phyloP scores from a whole-genome alignment of 1,284 basidiomycete species.

The Grifola frondosa region DNA sequence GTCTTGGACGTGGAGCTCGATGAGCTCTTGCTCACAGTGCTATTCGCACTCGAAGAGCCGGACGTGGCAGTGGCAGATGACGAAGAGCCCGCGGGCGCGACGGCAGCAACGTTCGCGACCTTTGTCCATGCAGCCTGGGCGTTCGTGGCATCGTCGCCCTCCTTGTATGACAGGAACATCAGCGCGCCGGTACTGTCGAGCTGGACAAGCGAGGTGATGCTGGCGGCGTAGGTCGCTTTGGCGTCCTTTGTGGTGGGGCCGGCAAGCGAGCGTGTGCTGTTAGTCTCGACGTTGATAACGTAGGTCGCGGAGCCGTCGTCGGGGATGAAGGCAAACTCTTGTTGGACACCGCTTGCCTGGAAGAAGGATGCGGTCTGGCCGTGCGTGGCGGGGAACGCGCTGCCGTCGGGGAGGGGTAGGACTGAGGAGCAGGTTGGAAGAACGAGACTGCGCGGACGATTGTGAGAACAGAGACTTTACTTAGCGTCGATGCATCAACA shows the following conservation, averaged over 20 bases:
- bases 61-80: conserved; percentile 10
- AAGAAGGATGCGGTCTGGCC: conserved; percentile 82
- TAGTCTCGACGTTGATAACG: conserved; percentile 78
- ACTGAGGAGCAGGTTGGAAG: conserved; percentile 77
- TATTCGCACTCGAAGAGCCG: neutral
- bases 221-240: conserved; percentile 71
- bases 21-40: conserved; percentile 6
- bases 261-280: conserved; percentile 72
- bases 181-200: conserved; percentile 67
- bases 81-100: conserved; percentile 26
- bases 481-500: conserved; percentile 26
- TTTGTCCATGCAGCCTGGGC: conserved; percentile 48
- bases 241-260: conserved; percentile 71
- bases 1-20: conserved; percentile 1
- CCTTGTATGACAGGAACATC: conserved; percentile 65
- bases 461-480: neutral
- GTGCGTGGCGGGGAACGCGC: conserved; percentile 71
- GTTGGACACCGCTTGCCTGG: conserved; percentile 62
- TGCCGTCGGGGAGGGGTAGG: conserved; percentile 51
- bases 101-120: conserved; percentile 33
- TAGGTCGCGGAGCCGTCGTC: conserved; percentile 79
- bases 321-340: conserved; percentile 84
- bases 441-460: conserved; percentile 57
- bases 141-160: conserved; percentile 45
- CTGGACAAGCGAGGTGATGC: conserved; percentile 72